These are phyloP conservation scores for Lodderomyces theae DNA, from an alignment of 1,139 yeast genomes.

Conservation along the genomic window DNA sequence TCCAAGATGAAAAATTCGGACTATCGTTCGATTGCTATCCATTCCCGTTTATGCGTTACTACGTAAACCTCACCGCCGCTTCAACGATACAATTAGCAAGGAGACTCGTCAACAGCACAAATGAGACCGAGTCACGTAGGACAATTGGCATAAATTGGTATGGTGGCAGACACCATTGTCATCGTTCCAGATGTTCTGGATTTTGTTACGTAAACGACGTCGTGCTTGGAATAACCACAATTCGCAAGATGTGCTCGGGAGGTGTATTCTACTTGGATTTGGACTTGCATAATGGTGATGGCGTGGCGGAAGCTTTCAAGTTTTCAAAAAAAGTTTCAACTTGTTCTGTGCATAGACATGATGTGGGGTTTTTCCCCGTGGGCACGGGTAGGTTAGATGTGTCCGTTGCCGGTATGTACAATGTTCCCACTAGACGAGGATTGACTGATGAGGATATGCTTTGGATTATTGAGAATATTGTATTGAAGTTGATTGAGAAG, in stretches of 20 bases:
- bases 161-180: slow-evolving; percentile 79
- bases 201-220: slow-evolving; percentile 75
- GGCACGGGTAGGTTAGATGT: slow-evolving; percentile 53
- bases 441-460: slow-evolving; percentile 44
- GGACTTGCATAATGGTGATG: slow-evolving; percentile 81
- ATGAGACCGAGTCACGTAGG: slow-evolving; percentile 11
- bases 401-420: slow-evolving; percentile 37
- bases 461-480: slow-evolving; percentile 36
- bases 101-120: slow-evolving; percentile 14
- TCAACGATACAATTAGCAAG: slow-evolving; percentile 55
- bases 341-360: slow-evolving; percentile 62
- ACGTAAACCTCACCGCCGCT: slow-evolving; percentile 53
- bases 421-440: slow-evolving; percentile 60
- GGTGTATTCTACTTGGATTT: slow-evolving; percentile 63
- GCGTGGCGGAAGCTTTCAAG: slow-evolving; percentile 66
- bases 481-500: slow-evolving; percentile 39
- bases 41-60: slow-evolving; percentile 53
- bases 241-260: slow-evolving; percentile 41
- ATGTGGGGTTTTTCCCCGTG: slow-evolving; percentile 63
- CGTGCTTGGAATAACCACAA: slow-evolving; percentile 47
- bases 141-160: slow-evolving; percentile 65
- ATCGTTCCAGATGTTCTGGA: slow-evolving; percentile 57
- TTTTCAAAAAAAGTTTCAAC: slow-evolving; percentile 57
- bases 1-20: slow-evolving; percentile 12
- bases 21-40: slow-evolving; percentile 63